Percentiles rank a stretch among this genome's conserved stretches.
Evolutionary conservation across 2,329 filamentous ascomycete species (phyloP).

Genomic region (Beauveria pseudobassiana): DNA sequence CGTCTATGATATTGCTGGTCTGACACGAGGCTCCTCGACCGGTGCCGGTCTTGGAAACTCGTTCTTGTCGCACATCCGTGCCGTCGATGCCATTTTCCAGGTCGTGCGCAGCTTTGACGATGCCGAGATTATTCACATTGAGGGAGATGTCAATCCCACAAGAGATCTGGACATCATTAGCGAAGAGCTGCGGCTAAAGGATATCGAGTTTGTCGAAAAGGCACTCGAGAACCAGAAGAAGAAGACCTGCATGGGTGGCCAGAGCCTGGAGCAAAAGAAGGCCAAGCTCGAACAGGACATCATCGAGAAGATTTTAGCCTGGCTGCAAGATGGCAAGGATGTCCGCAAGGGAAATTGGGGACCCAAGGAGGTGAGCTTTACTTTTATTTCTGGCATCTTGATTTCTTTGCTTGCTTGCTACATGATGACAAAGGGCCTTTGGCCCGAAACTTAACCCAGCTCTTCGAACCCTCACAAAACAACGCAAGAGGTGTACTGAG

Average conservation of each 20-base stretch:
- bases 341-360: constrained; percentile 84
- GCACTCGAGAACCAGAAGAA: constrained; percentile 85
- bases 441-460: constrained; percentile 99
- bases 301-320: constrained; percentile 80
- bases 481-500: constrained; percentile 78
- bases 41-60: constrained; percentile 96
- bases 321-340: constrained; percentile 83
- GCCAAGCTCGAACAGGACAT: constrained; percentile 88
- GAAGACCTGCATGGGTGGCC: constrained; percentile 88
- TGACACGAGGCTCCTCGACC: constrained; percentile 91
- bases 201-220: constrained; percentile 98
- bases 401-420: constrained; percentile 19
- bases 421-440: constrained; percentile 97
- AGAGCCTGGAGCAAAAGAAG: constrained; percentile 97
- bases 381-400: constrained; percentile 15
- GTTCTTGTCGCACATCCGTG: constrained; percentile 97
- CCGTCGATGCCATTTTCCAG: constrained; percentile 96
- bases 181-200: constrained; percentile 93
- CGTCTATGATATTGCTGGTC: constrained; percentile 95
- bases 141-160: constrained; percentile 93
- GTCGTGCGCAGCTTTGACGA: constrained; percentile 97
- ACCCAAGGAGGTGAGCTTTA: constrained; percentile 81
- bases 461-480: constrained; percentile 85
- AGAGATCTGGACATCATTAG: constrained; percentile 95
- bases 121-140: constrained; percentile 98